Base-by-base conservation (phyloP, 106 monocot species). In the Dendrobium officinale region DNA sequence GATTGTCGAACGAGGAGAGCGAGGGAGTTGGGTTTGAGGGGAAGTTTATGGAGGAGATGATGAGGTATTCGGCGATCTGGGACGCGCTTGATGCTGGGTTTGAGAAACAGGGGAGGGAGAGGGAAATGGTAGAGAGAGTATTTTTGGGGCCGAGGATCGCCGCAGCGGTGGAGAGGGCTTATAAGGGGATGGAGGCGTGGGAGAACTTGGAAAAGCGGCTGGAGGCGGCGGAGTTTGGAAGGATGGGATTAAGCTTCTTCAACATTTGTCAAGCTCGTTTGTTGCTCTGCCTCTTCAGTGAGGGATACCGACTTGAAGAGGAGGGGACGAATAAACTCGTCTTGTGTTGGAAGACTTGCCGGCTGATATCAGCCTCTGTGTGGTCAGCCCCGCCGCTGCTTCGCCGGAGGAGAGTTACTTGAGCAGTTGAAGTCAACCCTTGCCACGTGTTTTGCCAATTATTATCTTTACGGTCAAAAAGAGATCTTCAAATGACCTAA, bases 261-360 rank as follows among this genome's bases (percentile, higher is more conserved):
- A 88, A 88, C 64, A 78, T 74, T 15, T 85, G 83, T 33, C 88
- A 88, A 37, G 85, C 88, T 9, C 77, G 82, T 29, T 40, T 88
- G 40, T 59, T 88, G 67, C 67, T 88, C 43, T 82, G 88, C 6
- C 66, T 88, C 10, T 88, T 88, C 77, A 80, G 85, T 22, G 88
- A 88, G 17, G 88, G 88, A 9, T 85, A 80, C 61, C 67, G 47
- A 17, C 77, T 88, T 18, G 85, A 85, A 42, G 85, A 85, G 67
- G 78, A 48, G 16, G 85, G 58, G 18, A 3, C 44, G 6, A 88
- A 88, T 79, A 85, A 85, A 74, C 72, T 88, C 13, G 80, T 85
- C 19, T 77, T 88, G 7, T 48, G 55, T 4, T 88, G 88, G 88
- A 88, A 88, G 59, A 75, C 80, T 5, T 75, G 80, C n/a, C 77